Conservation (phyloP, 805 yeast genomes). For the Priceomyces carsonii region DNA sequence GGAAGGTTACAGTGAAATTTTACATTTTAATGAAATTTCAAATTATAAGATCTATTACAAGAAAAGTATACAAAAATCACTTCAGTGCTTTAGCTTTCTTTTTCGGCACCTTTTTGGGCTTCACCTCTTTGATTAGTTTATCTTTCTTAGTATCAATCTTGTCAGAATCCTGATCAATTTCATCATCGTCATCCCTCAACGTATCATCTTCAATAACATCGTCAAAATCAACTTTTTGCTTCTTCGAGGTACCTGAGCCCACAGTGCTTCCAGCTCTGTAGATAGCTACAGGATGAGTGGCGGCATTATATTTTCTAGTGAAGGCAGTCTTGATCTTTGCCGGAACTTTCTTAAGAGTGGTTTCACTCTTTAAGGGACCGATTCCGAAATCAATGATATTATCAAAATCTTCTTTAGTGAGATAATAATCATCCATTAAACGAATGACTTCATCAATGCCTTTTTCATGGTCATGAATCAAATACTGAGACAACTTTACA, state of each 20-base stretch:
- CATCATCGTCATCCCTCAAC: conserved; percentile 40
- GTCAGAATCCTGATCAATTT: conserved; percentile 45
- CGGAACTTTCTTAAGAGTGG: conserved; percentile 59
- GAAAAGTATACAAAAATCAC: no score
- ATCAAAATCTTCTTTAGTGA: conserved; percentile 94
- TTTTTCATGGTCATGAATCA: conserved; percentile 54
- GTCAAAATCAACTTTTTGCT: conserved; percentile 61
- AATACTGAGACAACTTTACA: conserved; percentile 57
- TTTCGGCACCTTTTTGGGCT: conserved; percentile 31
- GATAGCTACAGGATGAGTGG: conserved; percentile 82
- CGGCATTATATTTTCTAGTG: conserved; percentile 78
- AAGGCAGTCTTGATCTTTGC: conserved; percentile 81
- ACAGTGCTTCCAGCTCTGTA: conserved; percentile 70
- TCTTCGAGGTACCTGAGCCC: conserved; percentile 19
- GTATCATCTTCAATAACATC: conserved; percentile 69
- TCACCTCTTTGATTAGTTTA: conserved; percentile 56
- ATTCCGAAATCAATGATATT: conserved; percentile 79
- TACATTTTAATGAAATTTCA: background rate
- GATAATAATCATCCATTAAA: conserved; percentile 80
- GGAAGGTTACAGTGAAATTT: no score
- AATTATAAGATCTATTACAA: background rate
- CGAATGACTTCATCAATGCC: conserved; percentile 67
- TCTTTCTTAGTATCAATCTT: conserved; percentile 58
- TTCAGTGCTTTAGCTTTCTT: conserved; percentile 7
- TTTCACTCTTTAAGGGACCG: conserved; percentile 49